Base-by-base conservation (phyloP, 192 early-diverging fungal species). In the Paraglomus brasilianum region DNA sequence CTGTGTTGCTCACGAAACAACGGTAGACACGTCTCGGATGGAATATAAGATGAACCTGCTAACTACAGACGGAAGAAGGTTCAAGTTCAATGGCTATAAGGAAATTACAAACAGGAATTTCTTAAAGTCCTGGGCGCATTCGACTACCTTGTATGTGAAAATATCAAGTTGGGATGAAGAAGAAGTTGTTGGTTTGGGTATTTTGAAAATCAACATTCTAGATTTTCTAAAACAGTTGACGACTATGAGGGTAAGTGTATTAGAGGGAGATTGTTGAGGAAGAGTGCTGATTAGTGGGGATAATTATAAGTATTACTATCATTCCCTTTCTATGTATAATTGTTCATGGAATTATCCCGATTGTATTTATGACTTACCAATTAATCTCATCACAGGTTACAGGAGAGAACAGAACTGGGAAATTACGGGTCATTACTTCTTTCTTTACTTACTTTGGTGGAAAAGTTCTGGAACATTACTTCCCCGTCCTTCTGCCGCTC, bases 111-210 rank as follows among this genome's bases (percentile, higher is more conserved):
- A 52, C 7, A 71, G 75, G 10, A 70, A 72, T 53, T 19, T 76
- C 36, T 19, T 76, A 15, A 71, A 76, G 45, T 70, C 70, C 19
- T 78, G 76, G 76, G 70, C 69, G 48, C 69, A 78, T n/a, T 70
- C 76, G n/a, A 66, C 73, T 15, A 19, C 24, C 17, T 47, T 78
- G 42, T 51, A 71, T 30, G 76, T 75, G n/a, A 75, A 72, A 8
- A 52, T 78, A 63, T 30, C 66, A 22, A 19, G 19, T 39, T 71
- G 69, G 36, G 38, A 73, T 43, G 67, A 62, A 13, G 62, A 61
- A 19, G 71, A 79, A 60, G 59, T 69, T 8, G 44, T 79, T 66
- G 77, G 77, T 24, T 69, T 74, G 11, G 78, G 74, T 63, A 74
- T 76, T 51, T 58, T 79, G 44, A 62, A 71, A 21, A 74, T 76